A percentile compares a stretch with the other conserved stretches of the same genome.
phyloP scores from a whole-genome alignment of 78 protist genomes.

The Cavenderia fasciculata region DNA sequence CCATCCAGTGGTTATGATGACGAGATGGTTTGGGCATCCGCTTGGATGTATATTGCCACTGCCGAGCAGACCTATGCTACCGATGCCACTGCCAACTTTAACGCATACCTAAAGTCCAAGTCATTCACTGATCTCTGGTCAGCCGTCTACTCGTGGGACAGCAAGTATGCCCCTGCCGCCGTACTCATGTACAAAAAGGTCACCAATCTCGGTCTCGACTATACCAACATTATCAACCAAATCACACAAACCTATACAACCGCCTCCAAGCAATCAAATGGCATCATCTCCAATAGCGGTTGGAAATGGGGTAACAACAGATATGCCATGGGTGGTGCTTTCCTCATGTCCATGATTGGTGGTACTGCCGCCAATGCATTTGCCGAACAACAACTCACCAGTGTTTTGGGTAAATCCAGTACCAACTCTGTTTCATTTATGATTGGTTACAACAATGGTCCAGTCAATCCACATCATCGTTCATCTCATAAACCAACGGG shows the following conservation, averaged over 20 bases:
- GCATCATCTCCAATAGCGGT: background rate
- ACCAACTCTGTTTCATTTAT: constrained; percentile 11
- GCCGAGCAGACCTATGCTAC: background rate
- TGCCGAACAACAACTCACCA: background rate
- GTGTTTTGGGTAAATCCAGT: constrained; percentile 24
- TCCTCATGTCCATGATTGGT: background rate
- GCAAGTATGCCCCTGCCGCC: background rate
- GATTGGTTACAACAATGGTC: constrained; percentile 18
- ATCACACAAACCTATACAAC: background rate
- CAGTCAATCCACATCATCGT: constrained; percentile 51
- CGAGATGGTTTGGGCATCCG: constrained; percentile 2
- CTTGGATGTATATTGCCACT: constrained; percentile 42
- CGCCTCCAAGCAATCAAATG: background rate
- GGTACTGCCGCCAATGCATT: background rate
- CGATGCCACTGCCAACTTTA: background rate
- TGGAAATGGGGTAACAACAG: constrained; percentile 36
- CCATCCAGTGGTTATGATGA: constrained; percentile 14
- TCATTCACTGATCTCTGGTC: background rate
- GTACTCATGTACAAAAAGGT: background rate
- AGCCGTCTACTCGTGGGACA: constrained; percentile 22
- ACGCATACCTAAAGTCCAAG: background rate
- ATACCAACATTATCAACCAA: constrained; percentile 8
- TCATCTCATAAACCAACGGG: constrained; percentile 34
- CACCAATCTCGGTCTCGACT: background rate
- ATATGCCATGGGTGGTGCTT: constrained; percentile 19